These are phyloP conservation scores for Alnus rubra DNA, from an alignment of 306 rosid genomes.

Conservation along the genomic window DNA sequence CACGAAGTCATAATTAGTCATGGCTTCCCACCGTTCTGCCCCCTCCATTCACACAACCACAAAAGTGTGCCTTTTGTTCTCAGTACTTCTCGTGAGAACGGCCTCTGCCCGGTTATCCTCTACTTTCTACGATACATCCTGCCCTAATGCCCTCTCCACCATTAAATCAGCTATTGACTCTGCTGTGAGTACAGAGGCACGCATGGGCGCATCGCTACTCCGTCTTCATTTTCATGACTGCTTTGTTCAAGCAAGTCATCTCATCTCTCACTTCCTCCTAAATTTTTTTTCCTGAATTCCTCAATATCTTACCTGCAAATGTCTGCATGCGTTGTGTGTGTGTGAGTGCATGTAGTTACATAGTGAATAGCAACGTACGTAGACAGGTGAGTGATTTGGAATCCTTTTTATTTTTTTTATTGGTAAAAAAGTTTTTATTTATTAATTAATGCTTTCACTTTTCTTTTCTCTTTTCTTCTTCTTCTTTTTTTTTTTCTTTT, in stretches of 20 bases:
- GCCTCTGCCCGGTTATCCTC: constrained; percentile 60
- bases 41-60: background rate
- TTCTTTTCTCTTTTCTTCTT: too few species aligned
- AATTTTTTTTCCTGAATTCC: background rate
- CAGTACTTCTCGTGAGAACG: constrained; percentile 27
- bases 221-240: constrained; percentile 93
- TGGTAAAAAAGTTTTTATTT: too few species aligned
- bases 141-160: constrained; percentile 62
- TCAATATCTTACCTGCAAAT: background rate
- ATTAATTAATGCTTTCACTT: too few species aligned
- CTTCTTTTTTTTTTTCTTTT: too few species aligned
- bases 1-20: background rate
- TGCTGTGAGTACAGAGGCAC: constrained; percentile 52
- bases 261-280: background rate
- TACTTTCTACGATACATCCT: constrained; percentile 40
- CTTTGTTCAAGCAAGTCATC: constrained; percentile 71
- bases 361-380: too few species aligned
- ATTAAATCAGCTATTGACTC: constrained; percentile 38
- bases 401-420: too few species aligned
- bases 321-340: background rate
- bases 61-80: constrained; percentile 14
- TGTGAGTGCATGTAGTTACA: background rate
- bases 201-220: constrained; percentile 88
- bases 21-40: constrained; percentile 14
- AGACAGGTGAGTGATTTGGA: too few species aligned